A percentile compares a stretch with the other conserved stretches of the same genome.
These are phyloP conservation scores for Saitozyma sp. DNA, from an alignment of 768 basidiomycete genomes.

Conservation along the genomic window DNA sequence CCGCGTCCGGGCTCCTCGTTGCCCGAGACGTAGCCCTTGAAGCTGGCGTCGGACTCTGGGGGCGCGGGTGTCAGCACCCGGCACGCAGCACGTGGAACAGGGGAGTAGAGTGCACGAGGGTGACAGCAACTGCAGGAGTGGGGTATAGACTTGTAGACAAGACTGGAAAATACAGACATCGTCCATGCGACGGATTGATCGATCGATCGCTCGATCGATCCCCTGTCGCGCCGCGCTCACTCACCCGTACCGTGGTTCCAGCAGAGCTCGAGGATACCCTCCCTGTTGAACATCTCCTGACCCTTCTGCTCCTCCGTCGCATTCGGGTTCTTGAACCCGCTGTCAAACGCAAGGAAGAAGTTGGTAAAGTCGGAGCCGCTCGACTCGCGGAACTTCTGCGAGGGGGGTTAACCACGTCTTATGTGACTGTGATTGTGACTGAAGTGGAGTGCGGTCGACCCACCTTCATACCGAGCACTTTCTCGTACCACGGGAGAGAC, in stretches of 20 bases:
- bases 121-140: not conserved
- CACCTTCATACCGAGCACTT: constrained; percentile 1
- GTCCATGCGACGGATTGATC: too few species aligned
- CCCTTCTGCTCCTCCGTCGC: constrained; percentile 58
- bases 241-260: constrained; percentile 45
- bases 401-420: constrained; percentile 54
- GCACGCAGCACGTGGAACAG: not conserved
- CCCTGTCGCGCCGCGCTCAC: not conserved
- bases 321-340: constrained; percentile 57
- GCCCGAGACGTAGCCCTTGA: constrained; percentile 80
- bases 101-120: not conserved
- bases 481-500: constrained; percentile 68
- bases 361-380: constrained; percentile 38
- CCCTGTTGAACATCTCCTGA: constrained; percentile 60
- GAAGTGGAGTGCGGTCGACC: not conserved
- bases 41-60: constrained; percentile 73
- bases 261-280: constrained; percentile 61
- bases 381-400: constrained; percentile 33
- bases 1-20: constrained; percentile 76
- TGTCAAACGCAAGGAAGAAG: constrained; percentile 63
- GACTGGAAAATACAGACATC: not conserved
- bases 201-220: not conserved
- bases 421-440: not conserved
- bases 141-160: constrained; percentile 50
- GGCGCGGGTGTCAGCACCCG: constrained; percentile 66